Evolutionary conservation across 306 rosid species (phyloP).

Genomic region (Canavalia gladiata): DNA sequence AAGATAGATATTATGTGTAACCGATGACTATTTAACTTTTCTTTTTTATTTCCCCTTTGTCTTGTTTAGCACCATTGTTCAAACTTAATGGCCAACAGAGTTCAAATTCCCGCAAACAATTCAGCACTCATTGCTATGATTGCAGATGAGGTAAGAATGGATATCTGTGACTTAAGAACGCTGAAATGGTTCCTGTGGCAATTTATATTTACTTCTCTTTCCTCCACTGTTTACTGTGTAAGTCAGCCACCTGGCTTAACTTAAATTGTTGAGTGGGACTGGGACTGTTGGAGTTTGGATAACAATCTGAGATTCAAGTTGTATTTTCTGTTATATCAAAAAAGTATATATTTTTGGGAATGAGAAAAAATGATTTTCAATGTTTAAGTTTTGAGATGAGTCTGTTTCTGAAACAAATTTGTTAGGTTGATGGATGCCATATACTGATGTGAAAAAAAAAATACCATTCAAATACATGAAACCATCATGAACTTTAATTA

Average conservation of each 20-base stretch:
- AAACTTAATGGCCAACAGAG: slow-evolving; percentile 71
- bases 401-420: slow-evolving; percentile 11
- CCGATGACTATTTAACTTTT: neutral
- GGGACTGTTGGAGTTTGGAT: neutral
- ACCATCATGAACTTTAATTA: slow-evolving; percentile 19
- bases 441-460: slow-evolving; percentile 3
- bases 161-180: slow-evolving; percentile 30
- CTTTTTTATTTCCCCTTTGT: neutral
- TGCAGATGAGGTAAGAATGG: slow-evolving; percentile 75
- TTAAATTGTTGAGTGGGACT: neutral
- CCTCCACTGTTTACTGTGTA: neutral
- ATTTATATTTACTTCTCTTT: slow-evolving; percentile 19
- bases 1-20: neutral
- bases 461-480: neutral
- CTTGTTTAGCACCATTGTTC: slow-evolving; percentile 18
- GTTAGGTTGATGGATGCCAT: neutral
- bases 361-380: neutral
- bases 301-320: neutral
- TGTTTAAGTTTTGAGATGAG: neutral
- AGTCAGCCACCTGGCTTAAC: slow-evolving; percentile 7
- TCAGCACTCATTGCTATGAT: slow-evolving; percentile 88
- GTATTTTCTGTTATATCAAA: neutral
- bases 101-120: slow-evolving; percentile 58
- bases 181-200: slow-evolving; percentile 10
- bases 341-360: neutral